A percentile compares a stretch with the other conserved stretches of the same genome.
phyloP scores from a whole-genome alignment of 805 yeast species.

The Myxozyma kluyveri region DNA sequence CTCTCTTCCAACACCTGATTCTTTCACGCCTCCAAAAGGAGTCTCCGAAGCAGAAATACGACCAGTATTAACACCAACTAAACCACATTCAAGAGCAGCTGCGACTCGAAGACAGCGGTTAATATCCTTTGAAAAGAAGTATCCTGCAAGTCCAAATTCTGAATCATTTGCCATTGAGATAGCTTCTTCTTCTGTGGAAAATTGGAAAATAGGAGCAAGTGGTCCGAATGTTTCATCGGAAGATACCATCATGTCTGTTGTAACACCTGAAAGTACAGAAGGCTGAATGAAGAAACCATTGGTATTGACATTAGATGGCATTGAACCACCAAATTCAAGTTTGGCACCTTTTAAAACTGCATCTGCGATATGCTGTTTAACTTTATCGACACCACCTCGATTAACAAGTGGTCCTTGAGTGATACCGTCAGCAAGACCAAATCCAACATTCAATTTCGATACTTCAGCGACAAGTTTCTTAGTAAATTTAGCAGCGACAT shows the following conservation, averaged over 20 bases:
- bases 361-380: slow-evolving; percentile 59
- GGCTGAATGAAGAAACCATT: slow-evolving; percentile 59
- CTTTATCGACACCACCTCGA: slow-evolving; percentile 59
- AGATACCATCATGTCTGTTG: slow-evolving; percentile 55
- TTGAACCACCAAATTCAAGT: slow-evolving; percentile 59
- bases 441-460: slow-evolving; percentile 52
- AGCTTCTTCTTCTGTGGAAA: slow-evolving; percentile 62
- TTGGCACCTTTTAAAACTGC: slow-evolving; percentile 65
- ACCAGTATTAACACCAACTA: slow-evolving; percentile 81
- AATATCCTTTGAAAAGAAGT: slow-evolving; percentile 61
- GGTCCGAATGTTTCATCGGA: slow-evolving; percentile 84
- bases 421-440: slow-evolving; percentile 55
- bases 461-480: slow-evolving; percentile 50
- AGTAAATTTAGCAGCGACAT: slow-evolving; percentile 59
- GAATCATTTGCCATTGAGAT: slow-evolving; percentile 53
- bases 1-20: slow-evolving; percentile 71
- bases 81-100: slow-evolving; percentile 71
- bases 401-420: slow-evolving; percentile 80
- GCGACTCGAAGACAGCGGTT: slow-evolving; percentile 57
- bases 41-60: slow-evolving; percentile 54
- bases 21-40: slow-evolving; percentile 61
- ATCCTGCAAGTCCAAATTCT: slow-evolving; percentile 80
- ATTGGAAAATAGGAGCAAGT: slow-evolving; percentile 65
- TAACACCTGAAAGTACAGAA: slow-evolving; percentile 63
- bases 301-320: slow-evolving; percentile 50